Base-by-base conservation (phyloP, 805 yeast species). In the Blastobotrys mokoenaii region DNA sequence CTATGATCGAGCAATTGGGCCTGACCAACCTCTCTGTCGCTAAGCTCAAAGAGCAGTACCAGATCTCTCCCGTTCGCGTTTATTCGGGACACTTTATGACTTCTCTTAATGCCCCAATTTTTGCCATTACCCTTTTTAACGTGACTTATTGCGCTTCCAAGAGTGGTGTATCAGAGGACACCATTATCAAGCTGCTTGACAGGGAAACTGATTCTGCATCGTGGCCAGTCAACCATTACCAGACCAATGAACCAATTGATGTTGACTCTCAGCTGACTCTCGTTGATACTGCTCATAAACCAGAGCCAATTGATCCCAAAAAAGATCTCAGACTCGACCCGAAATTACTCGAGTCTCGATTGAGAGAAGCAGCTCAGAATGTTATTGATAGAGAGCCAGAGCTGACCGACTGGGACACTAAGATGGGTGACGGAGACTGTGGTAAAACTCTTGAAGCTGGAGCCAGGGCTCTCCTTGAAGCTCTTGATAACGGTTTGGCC, bases 351-450 rank as follows among this genome's bases (percentile, higher is more conserved):
- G 56, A 41, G 54, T 58, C 40, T 61, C 55, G 46, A 49, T 66
- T 11, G 49, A 46, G 50, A 31, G 31, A 38, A n/a, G 54, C 44
- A 3, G 52, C 54, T n/a, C 31, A 49, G 30, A 46, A 64, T 10
- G 64, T 79, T 7, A 68, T 82, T 37, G 67, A 71, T 10, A 72
- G 73, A 10, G 96, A 88, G 64, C 93, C 95, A 2, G 76, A 79
- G 56, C 81, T 88, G 56, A 88, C 96, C 0, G 73, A 76, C 43
- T 79, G 84, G 55, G 97, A 88, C 58, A 82, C 93, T 2, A 72
- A 77, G 51, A 95, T 88, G 3, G 97, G 97, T 48, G 97, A 88
- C 63, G 97, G 97, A 55, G 97, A 88, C 60, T 88, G 96, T 66
- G 97, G 97, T 30, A 89, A 85, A 55, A 88, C 96, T 0, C 67